Evolutionary conservation across 2,329 filamentous ascomycete species (phyloP).

Genomic region (Fusarium sulawesiense): DNA sequence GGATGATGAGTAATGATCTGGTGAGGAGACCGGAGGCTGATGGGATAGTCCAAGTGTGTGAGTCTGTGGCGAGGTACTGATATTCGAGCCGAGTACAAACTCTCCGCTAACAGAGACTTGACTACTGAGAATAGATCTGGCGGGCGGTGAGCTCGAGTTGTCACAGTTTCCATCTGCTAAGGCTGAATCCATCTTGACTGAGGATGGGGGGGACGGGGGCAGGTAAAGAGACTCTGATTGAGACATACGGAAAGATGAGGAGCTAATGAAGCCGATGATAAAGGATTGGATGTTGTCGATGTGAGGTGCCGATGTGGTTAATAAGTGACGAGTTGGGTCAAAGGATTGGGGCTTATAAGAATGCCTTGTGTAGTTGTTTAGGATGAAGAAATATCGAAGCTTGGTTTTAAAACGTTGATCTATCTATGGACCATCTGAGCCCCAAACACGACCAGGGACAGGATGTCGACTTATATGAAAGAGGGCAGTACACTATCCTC

Average conservation of each 20-base stretch:
- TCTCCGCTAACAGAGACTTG: constrained; percentile 37
- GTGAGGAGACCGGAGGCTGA: constrained; percentile 39
- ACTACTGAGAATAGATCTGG: constrained; percentile 43
- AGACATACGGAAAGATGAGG: constrained; percentile 47
- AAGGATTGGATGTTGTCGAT: constrained; percentile 35
- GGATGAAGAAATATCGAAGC: constrained; percentile 40
- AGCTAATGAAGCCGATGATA: constrained; percentile 34
- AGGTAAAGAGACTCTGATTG: constrained; percentile 46
- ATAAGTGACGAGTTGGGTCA: constrained; percentile 31
- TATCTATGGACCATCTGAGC: constrained; percentile 49
- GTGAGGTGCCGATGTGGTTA: constrained; percentile 34
- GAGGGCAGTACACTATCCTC: constrained; percentile 44
- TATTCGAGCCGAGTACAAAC: constrained; percentile 38
- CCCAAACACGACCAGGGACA: constrained; percentile 47
- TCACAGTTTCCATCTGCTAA: constrained; percentile 44
- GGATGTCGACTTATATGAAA: constrained; percentile 50
- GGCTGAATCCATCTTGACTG: constrained; percentile 47
- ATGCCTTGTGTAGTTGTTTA: constrained; percentile 37
- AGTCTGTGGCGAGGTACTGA: constrained; percentile 41
- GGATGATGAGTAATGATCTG: constrained; percentile 42
- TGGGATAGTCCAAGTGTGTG: constrained; percentile 36
- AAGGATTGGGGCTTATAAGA: constrained; percentile 39
- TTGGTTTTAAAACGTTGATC: constrained; percentile 42
- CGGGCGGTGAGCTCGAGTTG: constrained; percentile 44
- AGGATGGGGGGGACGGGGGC: constrained; percentile 46